Conservation (phyloP, 169 alveolate genomes). For the Plasmodium relictum region DNA sequence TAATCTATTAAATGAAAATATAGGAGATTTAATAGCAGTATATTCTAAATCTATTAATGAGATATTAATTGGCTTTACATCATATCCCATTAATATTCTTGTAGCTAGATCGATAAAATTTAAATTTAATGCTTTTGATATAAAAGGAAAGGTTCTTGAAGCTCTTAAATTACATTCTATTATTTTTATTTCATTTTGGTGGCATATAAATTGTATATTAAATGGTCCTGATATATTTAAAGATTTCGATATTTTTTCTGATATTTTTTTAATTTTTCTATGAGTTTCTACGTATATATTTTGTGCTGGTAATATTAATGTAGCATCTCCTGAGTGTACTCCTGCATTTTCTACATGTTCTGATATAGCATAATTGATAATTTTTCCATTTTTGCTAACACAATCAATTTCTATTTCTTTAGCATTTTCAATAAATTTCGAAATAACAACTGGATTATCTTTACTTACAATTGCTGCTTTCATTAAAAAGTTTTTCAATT, state of each 20-base stretch:
- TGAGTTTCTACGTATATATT: conserved; percentile 92
- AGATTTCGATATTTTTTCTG: conserved; percentile 90
- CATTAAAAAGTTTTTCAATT: conserved; percentile 85
- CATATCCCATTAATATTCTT: conserved; percentile 85
- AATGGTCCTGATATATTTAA: conserved; percentile 91
- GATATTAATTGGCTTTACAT: conserved; percentile 86
- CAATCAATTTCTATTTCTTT: conserved; percentile 92
- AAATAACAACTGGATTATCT: conserved; percentile 91
- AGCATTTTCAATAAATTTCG: conserved; percentile 89
- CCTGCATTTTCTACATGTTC: conserved; percentile 94
- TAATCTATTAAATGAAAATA: conserved; percentile 90
- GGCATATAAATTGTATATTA: conserved; percentile 93
- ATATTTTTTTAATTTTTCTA: conserved; percentile 86
- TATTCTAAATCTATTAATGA: conserved; percentile 90
- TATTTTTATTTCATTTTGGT: conserved; percentile 89
- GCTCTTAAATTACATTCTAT: conserved; percentile 94
- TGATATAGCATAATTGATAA: conserved; percentile 91
- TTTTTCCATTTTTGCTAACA: conserved; percentile 88
- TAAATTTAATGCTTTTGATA: conserved; percentile 87
- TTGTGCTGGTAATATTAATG: conserved; percentile 92
- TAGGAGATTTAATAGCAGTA: conserved; percentile 91
- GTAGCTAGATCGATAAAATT: conserved; percentile 91
- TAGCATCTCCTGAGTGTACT: conserved; percentile 93
- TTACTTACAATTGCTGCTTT: conserved; percentile 90
- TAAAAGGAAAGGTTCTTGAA: conserved; percentile 91